These are phyloP conservation scores for Panaeolus papilionaceus DNA, from an alignment of 768 basidiomycete genomes.

Conservation along the genomic window DNA sequence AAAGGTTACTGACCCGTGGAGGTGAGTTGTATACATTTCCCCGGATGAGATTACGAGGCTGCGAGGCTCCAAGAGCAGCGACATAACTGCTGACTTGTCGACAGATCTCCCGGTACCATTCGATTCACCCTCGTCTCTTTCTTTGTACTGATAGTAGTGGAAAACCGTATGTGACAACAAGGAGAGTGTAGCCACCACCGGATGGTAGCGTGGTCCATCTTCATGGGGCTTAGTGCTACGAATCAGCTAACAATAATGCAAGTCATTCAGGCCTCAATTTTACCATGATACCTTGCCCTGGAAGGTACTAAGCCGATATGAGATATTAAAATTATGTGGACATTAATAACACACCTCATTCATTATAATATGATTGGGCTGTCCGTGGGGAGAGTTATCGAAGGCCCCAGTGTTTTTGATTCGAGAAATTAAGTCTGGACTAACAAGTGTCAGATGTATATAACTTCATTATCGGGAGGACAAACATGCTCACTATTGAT, in stretches of 20 bases:
- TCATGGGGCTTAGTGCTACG: slow-evolving; percentile 76
- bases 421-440: slow-evolving; percentile 79
- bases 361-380: slow-evolving; percentile 89
- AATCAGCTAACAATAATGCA: slow-evolving; percentile 18
- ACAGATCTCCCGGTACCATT: slow-evolving; percentile 56
- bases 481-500: slow-evolving; percentile 57
- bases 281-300: slow-evolving; percentile 95
- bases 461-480: slow-evolving; percentile 3
- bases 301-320: slow-evolving; percentile 61
- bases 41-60: slow-evolving; percentile 81
- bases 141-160: slow-evolving; percentile 76
- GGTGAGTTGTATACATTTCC: slow-evolving; percentile 69
- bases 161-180: slow-evolving; percentile 85
- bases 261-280: slow-evolving; percentile 25
- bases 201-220: slow-evolving; percentile 89
- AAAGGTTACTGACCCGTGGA: slow-evolving; percentile 67
- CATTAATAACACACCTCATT: slow-evolving; percentile 66
- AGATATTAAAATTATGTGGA: slow-evolving; percentile 18
- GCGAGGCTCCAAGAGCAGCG: slow-evolving; percentile 83
- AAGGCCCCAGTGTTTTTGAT: slow-evolving; percentile 72
- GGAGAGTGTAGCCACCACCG: slow-evolving; percentile 91
- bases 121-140: slow-evolving; percentile 27
- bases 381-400: slow-evolving; percentile 61
- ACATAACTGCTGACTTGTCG: slow-evolving; percentile 67
- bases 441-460: slow-evolving; percentile 36